Evolutionary conservation across 306 rosid species (phyloP).

Genomic region (Alnus rubra): DNA sequence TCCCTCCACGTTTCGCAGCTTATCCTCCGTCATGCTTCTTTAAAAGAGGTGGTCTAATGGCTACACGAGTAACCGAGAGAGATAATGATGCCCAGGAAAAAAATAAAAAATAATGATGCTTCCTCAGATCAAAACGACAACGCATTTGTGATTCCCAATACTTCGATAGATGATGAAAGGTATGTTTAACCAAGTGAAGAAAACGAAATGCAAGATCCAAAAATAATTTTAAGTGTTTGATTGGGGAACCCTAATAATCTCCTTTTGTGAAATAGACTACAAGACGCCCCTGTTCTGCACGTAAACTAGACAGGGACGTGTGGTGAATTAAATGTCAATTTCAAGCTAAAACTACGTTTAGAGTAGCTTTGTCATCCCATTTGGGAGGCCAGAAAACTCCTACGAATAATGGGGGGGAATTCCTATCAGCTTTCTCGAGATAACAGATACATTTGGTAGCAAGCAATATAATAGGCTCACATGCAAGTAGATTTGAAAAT

Average conservation of each 20-base stretch:
- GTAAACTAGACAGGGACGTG: neutral
- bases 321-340: neutral
- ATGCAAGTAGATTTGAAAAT: too few species aligned
- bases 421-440: neutral
- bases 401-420: too few species aligned
- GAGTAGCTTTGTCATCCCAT: too few species aligned
- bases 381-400: too few species aligned
- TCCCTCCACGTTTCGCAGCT: neutral
- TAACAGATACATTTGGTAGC: neutral
- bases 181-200: neutral
- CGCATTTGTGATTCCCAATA: neutral
- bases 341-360: neutral
- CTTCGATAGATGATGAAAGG: too few species aligned
- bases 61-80: conserved; percentile 1
- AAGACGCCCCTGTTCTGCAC: neutral
- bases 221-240: neutral
- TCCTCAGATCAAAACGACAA: neutral
- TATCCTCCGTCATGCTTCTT: neutral
- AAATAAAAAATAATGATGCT: conserved; percentile 1
- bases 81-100: too few species aligned
- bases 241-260: neutral
- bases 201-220: neutral
- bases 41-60: neutral
- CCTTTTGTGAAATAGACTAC: neutral
- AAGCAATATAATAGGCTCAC: neutral